These are phyloP conservation scores for Lipomyces sp. DNA, from an alignment of 805 yeast genomes.

Conservation along the genomic window DNA sequence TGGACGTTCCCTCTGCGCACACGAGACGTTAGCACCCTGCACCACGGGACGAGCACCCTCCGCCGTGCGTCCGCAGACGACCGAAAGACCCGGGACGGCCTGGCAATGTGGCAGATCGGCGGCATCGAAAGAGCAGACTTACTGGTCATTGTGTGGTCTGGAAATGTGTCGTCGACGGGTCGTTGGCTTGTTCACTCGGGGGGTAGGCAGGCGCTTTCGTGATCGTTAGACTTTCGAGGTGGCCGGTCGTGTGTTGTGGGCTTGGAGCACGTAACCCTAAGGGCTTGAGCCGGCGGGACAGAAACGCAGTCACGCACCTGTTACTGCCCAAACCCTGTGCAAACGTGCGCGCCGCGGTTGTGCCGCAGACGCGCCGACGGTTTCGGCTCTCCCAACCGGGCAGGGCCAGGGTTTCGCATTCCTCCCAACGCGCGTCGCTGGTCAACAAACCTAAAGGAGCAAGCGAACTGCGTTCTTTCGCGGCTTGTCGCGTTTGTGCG, in stretches of 20 bases:
- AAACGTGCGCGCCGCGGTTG: neutral
- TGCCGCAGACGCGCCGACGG: neutral
- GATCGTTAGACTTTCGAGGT: neutral
- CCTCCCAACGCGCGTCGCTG: too few species aligned
- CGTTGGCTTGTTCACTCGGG: too few species aligned
- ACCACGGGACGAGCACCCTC: neutral
- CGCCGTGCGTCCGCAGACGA: too few species aligned
- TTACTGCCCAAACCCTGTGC: neutral
- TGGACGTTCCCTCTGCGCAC: slow-evolving; percentile 92
- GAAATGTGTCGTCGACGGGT: neutral
- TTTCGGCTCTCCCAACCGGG: neutral
- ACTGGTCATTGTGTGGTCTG: slow-evolving; percentile 21
- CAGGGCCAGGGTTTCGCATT: neutral
- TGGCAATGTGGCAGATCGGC: neutral
- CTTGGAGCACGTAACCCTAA: neutral
- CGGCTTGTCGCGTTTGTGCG: too few species aligned
- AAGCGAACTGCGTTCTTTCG: too few species aligned
- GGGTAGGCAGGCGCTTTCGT: too few species aligned
- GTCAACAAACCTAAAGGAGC: too few species aligned
- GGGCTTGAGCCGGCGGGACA: neutral
- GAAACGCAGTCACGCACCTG: slow-evolving; percentile 8
- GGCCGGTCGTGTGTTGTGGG: neutral
- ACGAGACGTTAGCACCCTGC: neutral
- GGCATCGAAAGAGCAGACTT: neutral
- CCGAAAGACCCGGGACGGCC: too few species aligned